Base-by-base conservation (phyloP, 1,284 basidiomycete genomes). In the Rhodotorula sp. region DNA sequence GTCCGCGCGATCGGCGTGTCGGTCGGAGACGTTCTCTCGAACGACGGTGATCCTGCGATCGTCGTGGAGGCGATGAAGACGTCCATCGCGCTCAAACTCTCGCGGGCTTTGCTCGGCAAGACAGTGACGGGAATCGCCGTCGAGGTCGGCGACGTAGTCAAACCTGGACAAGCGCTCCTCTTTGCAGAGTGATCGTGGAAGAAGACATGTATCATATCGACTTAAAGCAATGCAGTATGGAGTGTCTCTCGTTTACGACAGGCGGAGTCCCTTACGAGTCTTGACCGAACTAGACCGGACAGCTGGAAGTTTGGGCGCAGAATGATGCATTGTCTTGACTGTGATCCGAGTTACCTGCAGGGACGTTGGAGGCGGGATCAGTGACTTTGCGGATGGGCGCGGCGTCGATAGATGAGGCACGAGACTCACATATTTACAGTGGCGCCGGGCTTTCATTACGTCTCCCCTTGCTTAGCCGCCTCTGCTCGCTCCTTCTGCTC, bases 61-160 rank as follows among this genome's bases (percentile, higher is more conserved):
- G 89, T 91, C 78, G 84, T 87, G 56, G 78, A 82, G 24, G 80
- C 83, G 30, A 89, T 91, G 86, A 86, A 83, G 72, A 80, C 81
- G 6, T 83, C 87, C 77, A 78, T 83, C 46, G 77, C 76, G 60
- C 82, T 89, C 57, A 78, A 86, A 33, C 75, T 69, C 2, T n/a
- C 58, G 4, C 48, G 71, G 0, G 17, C 30, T 7, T 37, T 69
- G 8, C 57, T 69, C 15, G 67, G 71, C 42, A 69, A 69, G 51
- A 67, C 22, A 26, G 71, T 72, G 22, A 56, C 24, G 14, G 67
- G 60, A 1, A 42, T 72, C 2, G 60, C 67, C 4, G 58, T 49
- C 51, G 54, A 55, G 20, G 62, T 69, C 12, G 70, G 70, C 3
- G 70, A 72, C 22, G 60, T 67, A 4, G 49, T 72, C 48, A 62